Evolutionary conservation across 1,284 basidiomycete genomes (phyloP).

Genomic region (Pholiota adiposa): DNA sequence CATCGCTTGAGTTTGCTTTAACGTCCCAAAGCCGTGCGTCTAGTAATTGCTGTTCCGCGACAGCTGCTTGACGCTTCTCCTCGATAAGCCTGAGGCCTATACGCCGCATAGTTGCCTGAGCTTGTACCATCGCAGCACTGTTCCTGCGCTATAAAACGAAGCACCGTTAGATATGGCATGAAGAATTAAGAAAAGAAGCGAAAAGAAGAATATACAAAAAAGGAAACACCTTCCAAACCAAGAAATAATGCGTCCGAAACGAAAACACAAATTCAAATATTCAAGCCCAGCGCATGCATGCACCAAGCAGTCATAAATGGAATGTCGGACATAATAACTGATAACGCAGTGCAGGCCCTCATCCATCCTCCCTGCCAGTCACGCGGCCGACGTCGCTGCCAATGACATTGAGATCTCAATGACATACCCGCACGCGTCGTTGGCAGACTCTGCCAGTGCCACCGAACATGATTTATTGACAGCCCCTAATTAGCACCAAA

Average conservation of each 20-base stretch:
- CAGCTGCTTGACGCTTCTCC: slow-evolving; percentile 38
- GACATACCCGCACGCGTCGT: too few relatives aligned
- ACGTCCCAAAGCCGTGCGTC: neutral
- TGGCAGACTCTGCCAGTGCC: too few relatives aligned
- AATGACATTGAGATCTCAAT: too few relatives aligned
- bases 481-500: too few relatives aligned
- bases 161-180: neutral
- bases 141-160: slow-evolving; percentile 32
- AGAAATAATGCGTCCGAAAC: slow-evolving; percentile 4
- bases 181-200: neutral
- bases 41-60: neutral
- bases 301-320: neutral
- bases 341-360: neutral
- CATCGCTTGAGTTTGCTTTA: neutral
- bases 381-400: neutral
- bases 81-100: slow-evolving; percentile 63
- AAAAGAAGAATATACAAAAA: neutral
- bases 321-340: neutral
- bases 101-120: slow-evolving; percentile 51
- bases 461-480: too few relatives aligned
- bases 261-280: neutral
- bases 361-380: neutral
- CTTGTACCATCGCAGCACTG: slow-evolving; percentile 42
- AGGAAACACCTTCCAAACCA: neutral
- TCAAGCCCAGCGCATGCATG: neutral